phyloP scores from a whole-genome alignment of 2,329 filamentous ascomycete species.

The Bipolaris cookei region DNA sequence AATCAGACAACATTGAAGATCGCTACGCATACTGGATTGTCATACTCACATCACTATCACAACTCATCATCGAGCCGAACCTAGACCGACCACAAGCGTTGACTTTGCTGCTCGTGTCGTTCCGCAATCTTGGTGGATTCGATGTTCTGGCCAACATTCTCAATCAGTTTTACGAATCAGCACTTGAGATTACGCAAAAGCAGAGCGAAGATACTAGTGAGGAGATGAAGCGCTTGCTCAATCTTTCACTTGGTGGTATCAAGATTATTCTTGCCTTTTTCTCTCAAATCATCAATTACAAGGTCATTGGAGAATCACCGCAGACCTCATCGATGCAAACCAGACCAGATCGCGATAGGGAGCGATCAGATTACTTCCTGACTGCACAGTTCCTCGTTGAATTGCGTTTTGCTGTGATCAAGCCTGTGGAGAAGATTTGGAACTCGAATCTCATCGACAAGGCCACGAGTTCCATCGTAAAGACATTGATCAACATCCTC shows the following conservation, averaged over 20 bases:
- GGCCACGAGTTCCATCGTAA: conserved; percentile 75
- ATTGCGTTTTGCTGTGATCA: conserved; percentile 78
- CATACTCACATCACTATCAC: conserved; percentile 76
- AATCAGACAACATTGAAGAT: conserved; percentile 63
- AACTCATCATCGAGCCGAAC: conserved; percentile 76
- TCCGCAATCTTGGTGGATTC: conserved; percentile 82
- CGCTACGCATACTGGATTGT: conserved; percentile 80
- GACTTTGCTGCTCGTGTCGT: conserved; percentile 81
- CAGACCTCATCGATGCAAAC: conserved; percentile 64
- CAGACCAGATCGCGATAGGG: conserved; percentile 60
- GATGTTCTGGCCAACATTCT: conserved; percentile 75
- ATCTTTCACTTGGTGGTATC: conserved; percentile 66
- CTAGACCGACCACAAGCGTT: conserved; percentile 52
- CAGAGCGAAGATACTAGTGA: conserved; percentile 55
- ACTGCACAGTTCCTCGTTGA: conserved; percentile 84
- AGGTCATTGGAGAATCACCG: conserved; percentile 78
- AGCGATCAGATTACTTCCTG: conserved; percentile 66
- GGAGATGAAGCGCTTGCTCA: conserved; percentile 43
- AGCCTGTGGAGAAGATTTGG: conserved; percentile 80
- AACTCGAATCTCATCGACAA: conserved; percentile 83
- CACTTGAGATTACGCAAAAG: conserved; percentile 56
- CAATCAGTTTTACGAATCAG: conserved; percentile 68
- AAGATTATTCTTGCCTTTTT: conserved; percentile 88
- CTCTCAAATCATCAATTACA: conserved; percentile 74
- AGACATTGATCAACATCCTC: conserved; percentile 81